Percentiles rank a stretch among this genome's conserved stretches.
Conservation (phyloP, 2,329 filamentous ascomycete genomes). For the Pseudocercospora cruenta region DNA sequence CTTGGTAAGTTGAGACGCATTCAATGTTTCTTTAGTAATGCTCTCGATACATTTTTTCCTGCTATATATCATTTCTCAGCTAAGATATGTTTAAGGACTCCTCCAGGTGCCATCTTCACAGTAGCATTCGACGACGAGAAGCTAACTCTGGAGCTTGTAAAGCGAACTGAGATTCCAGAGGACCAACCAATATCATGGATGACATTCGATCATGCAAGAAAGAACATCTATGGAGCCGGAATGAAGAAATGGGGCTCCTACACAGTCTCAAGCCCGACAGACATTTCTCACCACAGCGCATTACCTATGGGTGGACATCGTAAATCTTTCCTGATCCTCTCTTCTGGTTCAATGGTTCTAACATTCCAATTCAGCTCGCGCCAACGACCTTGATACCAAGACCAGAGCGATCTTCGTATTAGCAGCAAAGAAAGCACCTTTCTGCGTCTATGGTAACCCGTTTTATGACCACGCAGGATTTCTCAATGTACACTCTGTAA, state of each 20-base stretch:
- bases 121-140: constrained; percentile 84
- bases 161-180: constrained; percentile 77
- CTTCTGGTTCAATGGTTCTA: neutral
- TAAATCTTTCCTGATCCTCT: constrained; percentile 49
- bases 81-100: constrained; percentile 53
- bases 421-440: constrained; percentile 74
- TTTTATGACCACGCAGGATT: constrained; percentile 86
- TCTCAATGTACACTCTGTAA: constrained; percentile 74
- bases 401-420: constrained; percentile 89
- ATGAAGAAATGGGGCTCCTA: constrained; percentile 95
- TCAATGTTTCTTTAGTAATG: neutral
- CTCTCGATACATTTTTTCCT: neutral
- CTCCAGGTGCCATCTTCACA: constrained; percentile 86
- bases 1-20: constrained; percentile 59
- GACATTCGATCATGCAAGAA: constrained; percentile 81
- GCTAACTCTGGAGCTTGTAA: constrained; percentile 72
- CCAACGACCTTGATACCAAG: constrained; percentile 71
- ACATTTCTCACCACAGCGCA: constrained; percentile 75
- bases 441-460: constrained; percentile 84
- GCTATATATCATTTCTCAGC: constrained; percentile 8
- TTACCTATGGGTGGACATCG: constrained; percentile 74
- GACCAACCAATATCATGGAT: constrained; percentile 94
- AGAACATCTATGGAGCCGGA: constrained; percentile 83
- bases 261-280: constrained; percentile 71
- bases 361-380: constrained; percentile 58